Base-by-base conservation (phyloP, 139 green algal genomes). In the Chlamydomonas incerta region DNA sequence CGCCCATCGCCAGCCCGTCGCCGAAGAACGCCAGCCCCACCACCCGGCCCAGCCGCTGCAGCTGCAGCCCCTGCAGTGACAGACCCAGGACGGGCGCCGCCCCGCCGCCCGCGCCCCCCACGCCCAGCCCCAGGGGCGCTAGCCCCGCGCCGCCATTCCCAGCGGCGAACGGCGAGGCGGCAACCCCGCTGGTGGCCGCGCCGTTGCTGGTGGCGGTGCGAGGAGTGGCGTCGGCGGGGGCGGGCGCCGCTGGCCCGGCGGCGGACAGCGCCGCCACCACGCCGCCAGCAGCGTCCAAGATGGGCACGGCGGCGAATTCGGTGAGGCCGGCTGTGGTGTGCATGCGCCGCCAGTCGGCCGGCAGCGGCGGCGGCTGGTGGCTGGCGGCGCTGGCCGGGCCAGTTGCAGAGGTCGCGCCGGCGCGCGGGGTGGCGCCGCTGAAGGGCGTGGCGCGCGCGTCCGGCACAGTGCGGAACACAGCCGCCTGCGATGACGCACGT, bases 21-120 rank as follows among this genome's bases (percentile, higher is more conserved):
- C 46, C 52, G 47, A 85, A 67, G 46, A 85, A 85, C n/a, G 79
- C 79, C 47, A 85, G 63, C 13, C 65, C 65, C 31, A 85, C 28
- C 65, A 74, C 65, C 46, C 79, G 65, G 0, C 41, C 29, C 65
- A 85, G 26, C 21, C 37, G 15, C 65, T 85, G 21, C 46, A 85
- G 31, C 47, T 75, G 29, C 6, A 15, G 65, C 15, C 28, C 23
- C 57, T 68, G 52, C 73, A 26, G 8, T 31, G 73, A 37, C 57
- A 71, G 33, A 13, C 4, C 21, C 14, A 29, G 50, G 28, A n/a
- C n/a, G 26, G 74, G 26, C 47, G 26, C 47, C 31, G 37, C 11
- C 15, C 3, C 23, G 60, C 60, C 60, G 60, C 60, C 60, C 18
- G 17, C 60, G 24, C 34, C 21, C 6, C 68, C 34, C 34, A 34